Percentiles rank a stretch among this genome's conserved stretches.
Evolutionary conservation across 305 asterid genomes (phyloP).

Genomic region (Rubia tinctorum): DNA sequence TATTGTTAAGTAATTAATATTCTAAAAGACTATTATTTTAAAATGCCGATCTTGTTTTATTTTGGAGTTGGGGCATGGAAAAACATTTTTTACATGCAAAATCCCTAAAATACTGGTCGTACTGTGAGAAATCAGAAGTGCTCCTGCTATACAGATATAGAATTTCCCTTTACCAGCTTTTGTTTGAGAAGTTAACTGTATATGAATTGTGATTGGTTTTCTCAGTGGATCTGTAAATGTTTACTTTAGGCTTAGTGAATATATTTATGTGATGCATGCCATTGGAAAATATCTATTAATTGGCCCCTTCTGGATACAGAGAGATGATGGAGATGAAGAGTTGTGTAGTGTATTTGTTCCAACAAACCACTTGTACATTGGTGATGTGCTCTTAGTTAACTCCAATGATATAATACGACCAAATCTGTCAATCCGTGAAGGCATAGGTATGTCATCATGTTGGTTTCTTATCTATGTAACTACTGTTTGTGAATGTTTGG

Average conservation of each 20-base stretch:
- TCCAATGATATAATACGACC: constrained; percentile 79
- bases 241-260: neutral
- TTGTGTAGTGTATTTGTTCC: constrained; percentile 89
- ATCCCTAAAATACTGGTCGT: neutral
- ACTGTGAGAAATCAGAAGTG: neutral
- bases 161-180: neutral
- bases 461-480: neutral
- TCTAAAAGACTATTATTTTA: neutral
- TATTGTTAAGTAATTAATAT: neutral
- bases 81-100: neutral
- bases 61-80: neutral
- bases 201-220: neutral
- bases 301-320: constrained; percentile 36
- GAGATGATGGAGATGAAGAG: constrained; percentile 86
- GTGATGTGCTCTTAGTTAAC: constrained; percentile 73
- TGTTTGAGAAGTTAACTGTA: neutral
- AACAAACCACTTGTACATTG: constrained; percentile 86
- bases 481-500: constrained; percentile 4
- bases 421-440: constrained; percentile 91
- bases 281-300: neutral
- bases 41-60: neutral
- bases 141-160: neutral
- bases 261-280: neutral
- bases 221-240: neutral
- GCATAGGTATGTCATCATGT: constrained; percentile 54